Base-by-base conservation (phyloP, 352 stramenopile genomes). In the Pythium sukuiense region DNA sequence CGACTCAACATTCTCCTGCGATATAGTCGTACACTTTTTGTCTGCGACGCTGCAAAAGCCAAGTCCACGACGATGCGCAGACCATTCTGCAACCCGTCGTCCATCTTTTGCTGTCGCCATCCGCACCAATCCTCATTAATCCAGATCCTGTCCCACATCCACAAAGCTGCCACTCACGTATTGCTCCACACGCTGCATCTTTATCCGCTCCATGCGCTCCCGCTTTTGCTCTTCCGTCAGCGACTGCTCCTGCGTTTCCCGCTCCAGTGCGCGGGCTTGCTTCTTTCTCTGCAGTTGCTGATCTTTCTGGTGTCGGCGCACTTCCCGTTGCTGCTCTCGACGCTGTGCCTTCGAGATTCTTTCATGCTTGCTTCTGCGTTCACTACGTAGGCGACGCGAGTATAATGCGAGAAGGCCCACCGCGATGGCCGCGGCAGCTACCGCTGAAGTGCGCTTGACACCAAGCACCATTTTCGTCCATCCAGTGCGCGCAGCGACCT, bases 131-230 rank as follows among this genome's bases (percentile, higher is more conserved):
- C 3, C 2, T 24, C n/a, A 52, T 30, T 43, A 55, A 14, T 41
- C 18, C 12, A 48, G 20, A 1, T 14, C 9, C n/a, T 41, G 20
- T n/a, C 29, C 12, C 32, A 8, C 9, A 35, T 26, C 14, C 29
- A 14, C 18, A 16, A 24, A 39, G 26, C 20, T 48, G 27, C 7
- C 24, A 81, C 77, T 20, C 59, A 91, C 84, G 52, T 88, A 90
- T 88, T 89, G 80, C 57, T 92, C 84, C 33, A 91, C 84, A 13
- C 82, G 79, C 50, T 83, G 79, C 82, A 92, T 90, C 50, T 82
- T 83, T 61, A 82, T 87, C 1, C 72, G 55, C 55, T 89, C 84
- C 50, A 79, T 74, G 14, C 76, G 60, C 53, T 90, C 84, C 6
- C 61, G 64, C 35, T 74, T 79, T 56, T 88, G 61, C 27, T 87